phyloP scores from a whole-genome alignment of 306 rosid species.

The Castanea crenata region DNA sequence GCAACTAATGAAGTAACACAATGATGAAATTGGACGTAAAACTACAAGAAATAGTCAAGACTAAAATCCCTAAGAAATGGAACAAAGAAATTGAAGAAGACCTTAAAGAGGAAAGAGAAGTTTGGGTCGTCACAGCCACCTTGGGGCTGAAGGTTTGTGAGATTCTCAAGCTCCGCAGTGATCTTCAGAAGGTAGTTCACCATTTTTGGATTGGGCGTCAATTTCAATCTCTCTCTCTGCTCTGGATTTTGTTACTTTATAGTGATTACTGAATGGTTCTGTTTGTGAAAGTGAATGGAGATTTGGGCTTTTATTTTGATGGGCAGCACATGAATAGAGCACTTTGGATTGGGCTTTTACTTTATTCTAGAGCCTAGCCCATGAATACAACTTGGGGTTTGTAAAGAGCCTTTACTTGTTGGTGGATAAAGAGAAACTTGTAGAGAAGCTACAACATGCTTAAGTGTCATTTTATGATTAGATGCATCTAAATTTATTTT shows the following conservation, averaged over 20 bases:
- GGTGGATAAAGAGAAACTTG: no score
- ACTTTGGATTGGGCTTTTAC: not conserved
- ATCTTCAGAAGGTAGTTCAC: conserved; percentile 75
- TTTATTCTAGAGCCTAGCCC: not conserved
- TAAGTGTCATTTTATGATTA: no score
- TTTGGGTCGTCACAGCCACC: conserved; percentile 81
- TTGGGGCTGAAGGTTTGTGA: conserved; percentile 80
- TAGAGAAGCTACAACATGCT: no score
- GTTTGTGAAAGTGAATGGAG: not conserved
- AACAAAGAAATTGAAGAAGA: conserved; percentile 5
- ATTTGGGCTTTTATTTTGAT: not conserved
- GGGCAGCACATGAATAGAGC: no score
- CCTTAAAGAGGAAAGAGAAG: conserved; percentile 88
- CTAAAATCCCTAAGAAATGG: not conserved
- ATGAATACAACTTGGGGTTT: no score
- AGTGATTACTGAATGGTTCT: not conserved
- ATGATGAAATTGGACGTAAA: not conserved
- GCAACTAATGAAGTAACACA: no score
- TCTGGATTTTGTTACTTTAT: not conserved
- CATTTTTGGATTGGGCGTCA: conserved; percentile 39
- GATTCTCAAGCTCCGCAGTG: conserved; percentile 75
- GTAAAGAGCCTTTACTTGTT: no score
- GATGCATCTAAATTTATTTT: no score
- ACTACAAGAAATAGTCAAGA: not conserved
- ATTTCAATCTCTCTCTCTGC: not conserved